Base-by-base conservation (phyloP, 164 flowering plant species). In the Macadamia integrifolia region DNA sequence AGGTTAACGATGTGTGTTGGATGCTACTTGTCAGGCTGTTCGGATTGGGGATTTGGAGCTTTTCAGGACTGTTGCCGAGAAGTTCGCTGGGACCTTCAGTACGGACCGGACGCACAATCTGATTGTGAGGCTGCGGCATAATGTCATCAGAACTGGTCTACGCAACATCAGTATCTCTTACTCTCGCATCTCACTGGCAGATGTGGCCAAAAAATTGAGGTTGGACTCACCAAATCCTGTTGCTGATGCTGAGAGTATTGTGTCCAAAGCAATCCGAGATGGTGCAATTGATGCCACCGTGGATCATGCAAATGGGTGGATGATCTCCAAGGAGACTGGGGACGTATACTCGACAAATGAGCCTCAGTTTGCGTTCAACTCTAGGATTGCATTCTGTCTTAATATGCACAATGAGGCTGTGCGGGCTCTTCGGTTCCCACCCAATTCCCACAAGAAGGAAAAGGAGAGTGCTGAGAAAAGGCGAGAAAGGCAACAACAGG, bases 331-430 rank as follows among this genome's bases (percentile, higher is more conserved):
- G 80, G 97, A 91, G 75, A 91, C 90, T 1, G 98, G 98, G 2
- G 98, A 93, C 66, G 86, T 93, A 12, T 93, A 93, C 83, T 91
- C 98, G 0, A 91, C 94, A 0, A 88, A 81, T 49, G 97, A 91
- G 77, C 98, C 98, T 50, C 98, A 89, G 62, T 43, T 71, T 18
- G 97, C 94, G 1, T 89, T 93, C 69, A 83, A 91, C 80, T 89
- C 97, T 0, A 84, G 97, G 68, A 89, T 93, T 65, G 90, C 94
- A 7, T 93, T 91, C 76, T 93, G 98, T 74, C 87, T 93, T 9
- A 91, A 91, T 70, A 88, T 91, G 96, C 97, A 93, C 60, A 91
- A 93, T 67, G 97, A 93, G 59, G 97, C 98, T 0, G 90, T 91
- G 17, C 85, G 91, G 11, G 97, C 97, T 0, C 80, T 91, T 23